Percentiles rank a stretch among this genome's conserved stretches.
Evolutionary conservation across 495 filamentous ascomycete genomes (phyloP).

Genomic region (Haplographium delicatum): DNA sequence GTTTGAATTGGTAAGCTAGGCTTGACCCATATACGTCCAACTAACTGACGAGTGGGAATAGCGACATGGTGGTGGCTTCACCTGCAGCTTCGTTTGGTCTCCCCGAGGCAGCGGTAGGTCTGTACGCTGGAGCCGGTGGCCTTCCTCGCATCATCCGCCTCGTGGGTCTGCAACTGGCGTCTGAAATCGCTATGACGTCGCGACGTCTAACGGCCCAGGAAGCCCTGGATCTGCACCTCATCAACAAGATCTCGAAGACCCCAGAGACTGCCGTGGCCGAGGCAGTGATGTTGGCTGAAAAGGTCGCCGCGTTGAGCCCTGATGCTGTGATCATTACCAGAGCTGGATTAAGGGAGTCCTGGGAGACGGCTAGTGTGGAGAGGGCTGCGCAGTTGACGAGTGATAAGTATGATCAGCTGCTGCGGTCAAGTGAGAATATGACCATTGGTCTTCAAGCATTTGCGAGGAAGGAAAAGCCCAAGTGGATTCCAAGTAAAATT

Average conservation of each 20-base stretch:
- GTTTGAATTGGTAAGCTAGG: conserved; percentile 46
- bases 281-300: conserved; percentile 47
- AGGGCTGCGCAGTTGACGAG: conserved; percentile 52
- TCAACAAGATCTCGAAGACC: conserved; percentile 60
- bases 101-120: conserved; percentile 67
- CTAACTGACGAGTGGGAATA: conserved; percentile 5
- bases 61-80: conserved; percentile 66
- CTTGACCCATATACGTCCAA: not conserved
- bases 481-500: conserved; percentile 42
- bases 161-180: conserved; percentile 62
- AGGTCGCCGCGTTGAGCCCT: conserved; percentile 59
- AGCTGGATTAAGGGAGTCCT: conserved; percentile 58
- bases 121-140: conserved; percentile 68
- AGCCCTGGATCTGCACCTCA: conserved; percentile 66
- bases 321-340: conserved; percentile 68
- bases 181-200: conserved; percentile 71
- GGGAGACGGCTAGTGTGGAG: conserved; percentile 57
- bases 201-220: conserved; percentile 54
- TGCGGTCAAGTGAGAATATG: conserved; percentile 57
- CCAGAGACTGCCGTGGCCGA: conserved; percentile 42
- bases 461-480: conserved; percentile 56
- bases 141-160: conserved; percentile 67
- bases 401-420: conserved; percentile 46
- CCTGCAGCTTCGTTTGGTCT: conserved; percentile 56
- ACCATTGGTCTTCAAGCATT: conserved; percentile 64